phyloP scores from a whole-genome alignment of 108 stramenopile genomes.

The Conticribra weissflogii region DNA sequence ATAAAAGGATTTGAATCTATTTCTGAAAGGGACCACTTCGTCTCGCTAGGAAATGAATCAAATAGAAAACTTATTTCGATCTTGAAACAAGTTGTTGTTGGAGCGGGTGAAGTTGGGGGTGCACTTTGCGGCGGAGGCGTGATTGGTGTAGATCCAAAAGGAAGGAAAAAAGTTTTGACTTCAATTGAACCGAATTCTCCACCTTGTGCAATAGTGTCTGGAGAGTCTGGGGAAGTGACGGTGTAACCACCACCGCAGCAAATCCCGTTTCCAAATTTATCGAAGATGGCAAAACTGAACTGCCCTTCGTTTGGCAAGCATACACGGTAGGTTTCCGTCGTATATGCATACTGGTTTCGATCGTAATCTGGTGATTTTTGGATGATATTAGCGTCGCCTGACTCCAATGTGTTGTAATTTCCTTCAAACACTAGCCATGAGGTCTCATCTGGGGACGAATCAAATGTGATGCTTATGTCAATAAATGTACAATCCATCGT shows the following conservation, averaged over 20 bases:
- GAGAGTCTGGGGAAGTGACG: constrained; percentile 6
- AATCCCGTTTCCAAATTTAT: constrained; percentile 13
- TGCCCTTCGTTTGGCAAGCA: constrained; percentile 15
- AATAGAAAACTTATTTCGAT: background rate
- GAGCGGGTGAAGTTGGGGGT: constrained; percentile 8
- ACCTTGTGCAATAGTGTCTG: constrained; percentile 17
- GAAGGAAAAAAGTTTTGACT: constrained; percentile 14
- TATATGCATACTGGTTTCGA: background rate
- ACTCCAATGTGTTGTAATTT: constrained; percentile 1
- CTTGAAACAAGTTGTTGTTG: background rate
- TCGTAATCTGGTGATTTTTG: background rate
- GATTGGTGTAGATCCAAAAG: constrained; percentile 3
- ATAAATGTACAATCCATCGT: constrained; percentile 15
- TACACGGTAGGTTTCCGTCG: background rate
- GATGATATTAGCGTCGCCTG: constrained; percentile 4
- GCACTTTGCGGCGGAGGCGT: background rate
- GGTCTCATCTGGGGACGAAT: constrained; percentile 19
- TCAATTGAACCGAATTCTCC: constrained; percentile 16
- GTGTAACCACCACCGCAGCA: constrained; percentile 23
- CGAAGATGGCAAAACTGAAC: constrained; percentile 25
- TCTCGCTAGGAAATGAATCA: constrained; percentile 6
- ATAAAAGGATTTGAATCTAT: background rate
- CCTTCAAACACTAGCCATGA: constrained; percentile 18
- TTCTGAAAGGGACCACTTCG: background rate
- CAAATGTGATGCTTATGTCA: background rate